These are phyloP conservation scores for Ochromonas danica DNA, from an alignment of 108 stramenopile species.

Conservation along the genomic window DNA sequence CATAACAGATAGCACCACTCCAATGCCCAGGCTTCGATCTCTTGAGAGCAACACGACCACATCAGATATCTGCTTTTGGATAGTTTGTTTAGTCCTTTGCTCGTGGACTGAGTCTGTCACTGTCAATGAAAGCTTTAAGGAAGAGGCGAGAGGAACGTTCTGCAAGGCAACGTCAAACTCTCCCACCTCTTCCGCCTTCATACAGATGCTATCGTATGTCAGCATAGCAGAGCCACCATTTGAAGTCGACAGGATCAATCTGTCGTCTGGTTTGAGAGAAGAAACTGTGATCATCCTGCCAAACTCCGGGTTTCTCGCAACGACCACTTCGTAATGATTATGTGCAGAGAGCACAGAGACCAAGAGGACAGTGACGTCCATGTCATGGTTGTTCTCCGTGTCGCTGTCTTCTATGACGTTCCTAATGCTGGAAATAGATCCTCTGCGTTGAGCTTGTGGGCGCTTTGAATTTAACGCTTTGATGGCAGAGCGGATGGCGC, in stretches of 20 bases:
- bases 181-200: neutral
- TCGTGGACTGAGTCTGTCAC: neutral
- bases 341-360: neutral
- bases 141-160: slow-evolving; percentile 25
- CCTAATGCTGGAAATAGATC: neutral
- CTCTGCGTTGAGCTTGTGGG: neutral
- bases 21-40: neutral
- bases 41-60: neutral
- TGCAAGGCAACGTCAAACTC: slow-evolving; percentile 27
- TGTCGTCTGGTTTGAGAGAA: neutral
- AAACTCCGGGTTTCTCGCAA: slow-evolving; percentile 20
- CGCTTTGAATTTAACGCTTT: neutral
- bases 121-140: neutral
- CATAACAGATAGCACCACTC: neutral
- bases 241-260: slow-evolving; percentile 24
- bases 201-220: neutral
- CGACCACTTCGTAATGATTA: neutral
- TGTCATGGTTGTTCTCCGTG: neutral
- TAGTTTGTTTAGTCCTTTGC: neutral
- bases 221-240: slow-evolving; percentile 24
- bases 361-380: slow-evolving; percentile 9
- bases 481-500: slow-evolving; percentile 26
- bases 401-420: neutral
- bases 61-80: neutral
- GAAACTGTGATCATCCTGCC: neutral